A percentile compares a stretch with the other conserved stretches of the same genome.
These are phyloP conservation scores for Cryptomeria japonica DNA, from an alignment of 75 land plant genomes.

Conservation along the genomic window DNA sequence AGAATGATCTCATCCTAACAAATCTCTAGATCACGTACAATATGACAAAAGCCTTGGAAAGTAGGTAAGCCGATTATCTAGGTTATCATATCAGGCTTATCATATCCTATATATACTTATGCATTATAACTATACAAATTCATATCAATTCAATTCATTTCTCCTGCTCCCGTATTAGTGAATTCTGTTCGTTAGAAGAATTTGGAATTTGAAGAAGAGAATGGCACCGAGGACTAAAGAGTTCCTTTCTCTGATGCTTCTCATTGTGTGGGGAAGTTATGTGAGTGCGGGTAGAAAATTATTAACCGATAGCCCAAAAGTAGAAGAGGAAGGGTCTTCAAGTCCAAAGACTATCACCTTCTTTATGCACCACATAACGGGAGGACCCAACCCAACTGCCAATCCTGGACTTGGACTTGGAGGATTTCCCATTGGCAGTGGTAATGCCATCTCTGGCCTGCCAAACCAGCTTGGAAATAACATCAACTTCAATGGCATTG, in stretches of 20 bases:
- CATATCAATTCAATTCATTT: background rate
- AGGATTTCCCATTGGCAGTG: background rate
- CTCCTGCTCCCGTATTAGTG: fast-evolving
- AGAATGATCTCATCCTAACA: no score
- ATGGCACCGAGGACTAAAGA: no score
- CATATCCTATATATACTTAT: no score
- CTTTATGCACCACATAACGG: background rate
- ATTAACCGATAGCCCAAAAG: no score
- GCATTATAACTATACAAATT: background rate
- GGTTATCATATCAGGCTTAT: background rate
- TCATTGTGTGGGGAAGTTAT: no score
- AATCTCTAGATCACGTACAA: no score
- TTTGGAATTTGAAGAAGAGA: no score
- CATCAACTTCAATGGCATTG: background rate
- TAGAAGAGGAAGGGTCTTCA: no score
- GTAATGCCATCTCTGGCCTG: background rate
- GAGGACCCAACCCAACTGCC: background rate
- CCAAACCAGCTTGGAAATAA: background rate
- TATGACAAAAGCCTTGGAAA: background rate
- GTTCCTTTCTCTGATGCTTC: no score
- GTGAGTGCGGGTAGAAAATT: no score
- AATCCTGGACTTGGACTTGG: background rate
- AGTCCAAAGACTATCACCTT: background rate
- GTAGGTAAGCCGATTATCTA: background rate
- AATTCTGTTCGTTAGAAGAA: no score